These are phyloP conservation scores for Henckelia pumila DNA, from an alignment of 257 asterid genomes.

Conservation along the genomic window DNA sequence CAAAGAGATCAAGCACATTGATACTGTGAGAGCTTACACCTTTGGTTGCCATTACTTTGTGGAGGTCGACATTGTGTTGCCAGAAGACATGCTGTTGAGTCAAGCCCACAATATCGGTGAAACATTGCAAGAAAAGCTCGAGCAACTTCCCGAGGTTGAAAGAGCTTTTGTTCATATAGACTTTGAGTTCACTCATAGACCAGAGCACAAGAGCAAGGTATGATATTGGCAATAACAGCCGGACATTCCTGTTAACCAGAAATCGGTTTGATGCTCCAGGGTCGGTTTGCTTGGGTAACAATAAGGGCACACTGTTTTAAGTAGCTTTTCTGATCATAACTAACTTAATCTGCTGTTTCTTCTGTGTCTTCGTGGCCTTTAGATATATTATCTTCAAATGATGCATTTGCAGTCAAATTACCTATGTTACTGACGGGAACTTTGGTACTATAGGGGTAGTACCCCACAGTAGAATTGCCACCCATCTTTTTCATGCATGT, in stretches of 20 bases:
- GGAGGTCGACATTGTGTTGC: constrained; percentile 36
- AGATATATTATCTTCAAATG: not conserved
- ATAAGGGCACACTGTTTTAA: not conserved
- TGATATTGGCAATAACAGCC: not conserved
- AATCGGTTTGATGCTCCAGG: not conserved
- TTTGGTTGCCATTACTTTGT: constrained; percentile 38
- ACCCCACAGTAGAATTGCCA: too few relatives aligned
- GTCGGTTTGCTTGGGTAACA: not conserved
- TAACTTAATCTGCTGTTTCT: not conserved
- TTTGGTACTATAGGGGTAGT: too few relatives aligned
- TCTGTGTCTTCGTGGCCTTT: not conserved
- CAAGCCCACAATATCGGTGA: constrained; percentile 35
- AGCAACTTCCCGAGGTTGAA: constrained; percentile 32
- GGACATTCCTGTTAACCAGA: not conserved
- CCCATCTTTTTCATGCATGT: too few relatives aligned
- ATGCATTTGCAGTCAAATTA: too few relatives aligned
- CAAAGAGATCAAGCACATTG: constrained; percentile 30
- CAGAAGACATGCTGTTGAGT: constrained; percentile 25
- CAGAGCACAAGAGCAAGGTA: constrained; percentile 28
- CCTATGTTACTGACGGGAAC: too few relatives aligned
- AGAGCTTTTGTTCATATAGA: constrained; percentile 38
- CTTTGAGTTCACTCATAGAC: constrained; percentile 34
- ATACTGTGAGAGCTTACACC: constrained; percentile 33
- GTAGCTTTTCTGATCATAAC: not conserved
- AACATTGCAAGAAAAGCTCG: constrained; percentile 35